These are phyloP conservation scores for Aeschynomene evenia DNA, from an alignment of 306 rosid genomes.

Conservation along the genomic window DNA sequence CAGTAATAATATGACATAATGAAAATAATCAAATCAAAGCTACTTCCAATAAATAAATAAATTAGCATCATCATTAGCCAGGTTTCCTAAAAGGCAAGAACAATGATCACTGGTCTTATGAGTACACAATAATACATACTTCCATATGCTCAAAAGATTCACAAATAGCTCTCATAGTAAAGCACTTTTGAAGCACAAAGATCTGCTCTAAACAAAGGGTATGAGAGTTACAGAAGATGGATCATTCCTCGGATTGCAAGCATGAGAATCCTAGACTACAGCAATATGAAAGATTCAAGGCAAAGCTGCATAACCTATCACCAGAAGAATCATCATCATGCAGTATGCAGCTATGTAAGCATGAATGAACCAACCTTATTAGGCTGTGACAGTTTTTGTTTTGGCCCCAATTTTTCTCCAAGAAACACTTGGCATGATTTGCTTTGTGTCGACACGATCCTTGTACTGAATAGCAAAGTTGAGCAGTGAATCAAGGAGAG, in stretches of 20 bases:
- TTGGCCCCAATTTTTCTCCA: constrained; percentile 84
- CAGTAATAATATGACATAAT: not conserved
- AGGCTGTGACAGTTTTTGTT: constrained; percentile 61
- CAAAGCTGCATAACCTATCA: constrained; percentile 27
- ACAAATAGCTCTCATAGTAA: not conserved
- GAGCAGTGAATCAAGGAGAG: constrained; percentile 90
- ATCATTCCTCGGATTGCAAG: not conserved
- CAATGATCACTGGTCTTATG: not conserved
- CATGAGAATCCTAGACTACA: constrained; percentile 1
- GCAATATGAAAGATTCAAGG: not conserved
- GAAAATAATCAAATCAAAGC: not conserved
- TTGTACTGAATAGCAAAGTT: constrained; percentile 70
- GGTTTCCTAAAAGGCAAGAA: not conserved
- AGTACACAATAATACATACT: not conserved
- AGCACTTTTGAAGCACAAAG: constrained; percentile 20
- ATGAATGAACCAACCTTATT: constrained; percentile 10
- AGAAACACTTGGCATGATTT: constrained; percentile 92
- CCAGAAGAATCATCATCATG: constrained; percentile 21
- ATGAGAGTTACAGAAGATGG: constrained; percentile 17
- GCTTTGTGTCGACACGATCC: constrained; percentile 84
- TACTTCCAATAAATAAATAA: not conserved
- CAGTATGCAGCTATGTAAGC: not conserved
- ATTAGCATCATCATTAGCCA: not conserved
- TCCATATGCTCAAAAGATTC: not conserved
- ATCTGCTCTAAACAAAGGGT: constrained; percentile 22